Evolutionary conservation across 345 rosid species (phyloP).

Genomic region (Aegle marmelos): DNA sequence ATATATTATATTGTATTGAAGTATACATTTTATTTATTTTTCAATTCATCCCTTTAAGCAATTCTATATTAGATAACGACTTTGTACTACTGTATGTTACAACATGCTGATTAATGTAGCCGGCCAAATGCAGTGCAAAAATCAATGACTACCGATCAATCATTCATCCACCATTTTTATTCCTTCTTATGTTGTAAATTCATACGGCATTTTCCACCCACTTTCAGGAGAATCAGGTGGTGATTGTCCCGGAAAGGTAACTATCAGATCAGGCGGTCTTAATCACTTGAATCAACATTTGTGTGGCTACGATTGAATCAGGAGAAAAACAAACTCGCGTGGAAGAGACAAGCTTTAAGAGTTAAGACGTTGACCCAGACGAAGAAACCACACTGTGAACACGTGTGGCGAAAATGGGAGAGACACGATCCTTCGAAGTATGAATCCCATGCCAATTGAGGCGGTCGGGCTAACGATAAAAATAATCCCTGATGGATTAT

Average conservation of each 20-base stretch:
- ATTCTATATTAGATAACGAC: no score
- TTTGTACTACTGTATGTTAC: accelerated
- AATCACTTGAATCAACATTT: conserved; percentile 11
- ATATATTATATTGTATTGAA: no score
- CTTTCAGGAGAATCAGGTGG: background rate
- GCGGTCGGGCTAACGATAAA: no score
- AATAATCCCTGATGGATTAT: no score
- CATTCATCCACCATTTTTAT: background rate
- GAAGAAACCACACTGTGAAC: no score
- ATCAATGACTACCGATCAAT: background rate
- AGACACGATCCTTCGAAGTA: background rate
- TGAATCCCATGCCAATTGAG: background rate
- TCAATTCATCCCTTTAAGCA: no score
- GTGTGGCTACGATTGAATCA: background rate
- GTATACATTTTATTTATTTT: no score
- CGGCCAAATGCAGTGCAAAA: no score
- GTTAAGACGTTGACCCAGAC: no score
- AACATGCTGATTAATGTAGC: no score
- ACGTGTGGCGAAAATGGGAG: background rate
- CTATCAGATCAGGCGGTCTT: conserved; percentile 3
- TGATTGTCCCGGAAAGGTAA: background rate
- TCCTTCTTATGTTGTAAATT: no score
- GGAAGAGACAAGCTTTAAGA: no score
- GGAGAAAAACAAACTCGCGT: background rate
- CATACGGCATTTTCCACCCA: background rate